Evolutionary conservation across 148 eudicot genomes (phyloP), one percentile per base, ranked within the genome.

Genomic region (Rhododendron henanense): DNA sequence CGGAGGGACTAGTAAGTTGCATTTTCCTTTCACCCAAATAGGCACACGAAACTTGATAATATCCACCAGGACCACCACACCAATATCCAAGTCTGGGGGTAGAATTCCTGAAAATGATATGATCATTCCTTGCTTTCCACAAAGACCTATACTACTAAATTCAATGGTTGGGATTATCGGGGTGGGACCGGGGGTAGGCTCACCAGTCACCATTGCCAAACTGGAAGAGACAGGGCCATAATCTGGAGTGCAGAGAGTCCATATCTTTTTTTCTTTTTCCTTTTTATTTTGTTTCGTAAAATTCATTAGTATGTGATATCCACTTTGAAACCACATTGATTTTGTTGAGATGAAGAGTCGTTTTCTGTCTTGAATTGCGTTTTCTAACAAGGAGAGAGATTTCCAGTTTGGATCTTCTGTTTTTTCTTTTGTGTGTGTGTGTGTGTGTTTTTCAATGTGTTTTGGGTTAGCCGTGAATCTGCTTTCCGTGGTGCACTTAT

Each of bases 311-410:
- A 18, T 55, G 69, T 67, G 65, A 69, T 80, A 48, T 81, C 69
- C 51, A 37, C 71, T 59, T 76, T 75, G 61, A 61, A 83, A 39
- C 84, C 47, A 41, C 77, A 84, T 79, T 84, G 88, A 87, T 84
- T 63, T 69, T 87, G 84, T 69, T 50, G 71, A 79, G 79, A 47
- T 87, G 88, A 84, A 51, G 55, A 48, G 88, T 87, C 88, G 37
- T 82, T 86, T 86, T 86, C 88, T 55, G 71, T 79, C 86, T 79
- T 87, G 83, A 78, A 45, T 78, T 77, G 76, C 86, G 84, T 67
- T 78, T 37, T 83, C 74, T 21, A 41, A 51, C 81, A 9, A 48
- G 4, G 31, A 61, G n/a, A 15, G 10, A n/a, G 41, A 79, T 80
- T 80, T 80, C 65, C 59, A 73, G 28, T 84, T 87, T 79, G 76